Conservation (phyloP, 306 rosid species). For the Gastrolobium villosum region DNA sequence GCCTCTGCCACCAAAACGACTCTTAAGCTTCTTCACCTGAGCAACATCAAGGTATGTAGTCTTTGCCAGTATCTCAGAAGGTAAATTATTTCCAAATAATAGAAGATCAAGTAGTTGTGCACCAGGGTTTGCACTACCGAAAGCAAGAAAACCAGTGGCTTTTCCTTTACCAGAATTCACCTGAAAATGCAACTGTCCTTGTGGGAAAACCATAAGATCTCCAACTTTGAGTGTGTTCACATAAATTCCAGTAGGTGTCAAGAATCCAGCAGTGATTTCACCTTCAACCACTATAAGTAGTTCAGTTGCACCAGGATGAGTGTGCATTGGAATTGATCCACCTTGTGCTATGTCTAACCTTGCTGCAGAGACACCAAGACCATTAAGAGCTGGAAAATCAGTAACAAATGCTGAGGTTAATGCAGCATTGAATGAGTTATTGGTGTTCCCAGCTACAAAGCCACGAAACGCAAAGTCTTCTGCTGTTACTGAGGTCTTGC, state of each 20-base stretch:
- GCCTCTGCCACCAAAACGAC: constrained; percentile 67
- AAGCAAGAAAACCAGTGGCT: constrained; percentile 58
- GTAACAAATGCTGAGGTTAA: constrained; percentile 64
- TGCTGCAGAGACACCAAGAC: constrained; percentile 65
- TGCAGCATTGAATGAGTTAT: constrained; percentile 57
- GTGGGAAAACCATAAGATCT: constrained; percentile 70
- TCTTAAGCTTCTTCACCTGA: constrained; percentile 71
- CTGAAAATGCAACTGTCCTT: constrained; percentile 73
- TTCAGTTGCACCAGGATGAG: constrained; percentile 72
- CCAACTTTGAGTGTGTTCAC: constrained; percentile 59
- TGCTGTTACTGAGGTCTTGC: constrained; percentile 58
- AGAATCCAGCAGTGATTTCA: constrained; percentile 59
- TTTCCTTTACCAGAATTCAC: constrained; percentile 56
- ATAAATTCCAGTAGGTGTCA: constrained; percentile 58
- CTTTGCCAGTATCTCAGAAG: constrained; percentile 53
- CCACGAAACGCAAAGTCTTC: constrained; percentile 63
- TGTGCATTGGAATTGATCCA: constrained; percentile 71
- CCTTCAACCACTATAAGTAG: constrained; percentile 59
- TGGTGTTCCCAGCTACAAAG: constrained; percentile 60
- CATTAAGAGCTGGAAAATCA: constrained; percentile 67
- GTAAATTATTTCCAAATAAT: constrained; percentile 60
- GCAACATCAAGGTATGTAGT: constrained; percentile 72
- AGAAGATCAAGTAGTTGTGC: constrained; percentile 70
- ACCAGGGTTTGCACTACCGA: constrained; percentile 72
- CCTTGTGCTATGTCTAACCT: constrained; percentile 59